Percentiles rank a stretch among this genome's conserved stretches.
phyloP scores from a whole-genome alignment of 2,329 filamentous ascomycete genomes.

The Microdochium bolleyi region DNA sequence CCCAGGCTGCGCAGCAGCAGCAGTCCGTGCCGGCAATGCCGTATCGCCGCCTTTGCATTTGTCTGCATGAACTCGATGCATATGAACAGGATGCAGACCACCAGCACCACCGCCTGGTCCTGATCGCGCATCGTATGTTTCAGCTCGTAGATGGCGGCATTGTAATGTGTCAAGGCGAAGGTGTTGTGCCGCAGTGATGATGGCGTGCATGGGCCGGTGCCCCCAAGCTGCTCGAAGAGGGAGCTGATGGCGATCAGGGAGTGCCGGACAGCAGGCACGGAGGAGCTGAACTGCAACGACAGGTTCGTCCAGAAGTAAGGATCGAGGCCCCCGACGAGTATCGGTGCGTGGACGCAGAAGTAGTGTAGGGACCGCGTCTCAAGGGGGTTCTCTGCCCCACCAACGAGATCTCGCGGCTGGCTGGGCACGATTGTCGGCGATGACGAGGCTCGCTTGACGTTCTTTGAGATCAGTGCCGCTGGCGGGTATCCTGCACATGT shows the following conservation, averaged over 20 bases:
- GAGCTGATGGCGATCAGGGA: slow-evolving; percentile 40
- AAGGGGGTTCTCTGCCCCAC: slow-evolving; percentile 17
- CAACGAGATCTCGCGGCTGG: slow-evolving; percentile 12
- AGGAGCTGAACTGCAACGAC: slow-evolving; percentile 34
- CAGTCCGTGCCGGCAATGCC: neutral
- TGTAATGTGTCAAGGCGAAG: neutral
- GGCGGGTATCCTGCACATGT: slow-evolving; percentile 52
- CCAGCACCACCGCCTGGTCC: neutral
- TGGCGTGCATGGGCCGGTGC: slow-evolving; percentile 8
- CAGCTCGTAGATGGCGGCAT: neutral
- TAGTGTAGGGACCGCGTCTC: slow-evolving; percentile 28
- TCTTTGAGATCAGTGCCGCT: neutral
- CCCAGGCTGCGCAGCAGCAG: neutral
- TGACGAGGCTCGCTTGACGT: neutral
- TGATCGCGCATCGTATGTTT: neutral
- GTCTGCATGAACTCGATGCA: neutral
- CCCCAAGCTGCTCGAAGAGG: slow-evolving; percentile 32
- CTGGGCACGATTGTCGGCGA: neutral
- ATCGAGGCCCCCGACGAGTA: slow-evolving; percentile 33
- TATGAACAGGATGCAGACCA: neutral
- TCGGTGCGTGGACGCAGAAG: slow-evolving; percentile 29
- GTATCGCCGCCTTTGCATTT: neutral
- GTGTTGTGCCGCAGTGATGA: neutral
- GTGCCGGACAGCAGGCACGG: slow-evolving; percentile 38
- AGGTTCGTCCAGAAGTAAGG: slow-evolving; percentile 33